Percentiles rank a stretch among this genome's conserved stretches.
Conservation (phyloP, 2,329 filamentous ascomycete genomes). For the Colletotrichum nymphaeae region DNA sequence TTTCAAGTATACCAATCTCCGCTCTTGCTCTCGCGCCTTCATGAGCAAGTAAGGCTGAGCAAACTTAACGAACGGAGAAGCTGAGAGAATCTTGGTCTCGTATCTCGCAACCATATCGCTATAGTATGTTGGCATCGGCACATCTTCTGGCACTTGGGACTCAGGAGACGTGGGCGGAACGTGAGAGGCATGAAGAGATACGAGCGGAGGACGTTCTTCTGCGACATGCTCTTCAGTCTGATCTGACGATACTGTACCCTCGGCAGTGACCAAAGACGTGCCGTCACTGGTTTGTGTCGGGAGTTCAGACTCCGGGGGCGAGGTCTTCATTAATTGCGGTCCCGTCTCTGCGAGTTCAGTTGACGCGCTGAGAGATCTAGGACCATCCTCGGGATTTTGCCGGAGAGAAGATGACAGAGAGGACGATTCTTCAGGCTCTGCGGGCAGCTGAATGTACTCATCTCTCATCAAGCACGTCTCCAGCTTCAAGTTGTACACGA, state of each 20-base stretch:
- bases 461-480: conserved; percentile 95
- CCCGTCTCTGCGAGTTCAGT: conserved; percentile 41
- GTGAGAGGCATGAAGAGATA: conserved; percentile 57
- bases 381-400: conserved; percentile 49
- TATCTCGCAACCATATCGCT: conserved; percentile 95
- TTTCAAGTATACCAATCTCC: conserved; percentile 83
- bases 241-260: conserved; percentile 42
- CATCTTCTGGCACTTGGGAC: conserved; percentile 77
- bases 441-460: conserved; percentile 87
- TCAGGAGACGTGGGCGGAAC: conserved; percentile 56
- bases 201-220: conserved; percentile 43
- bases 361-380: conserved; percentile 46
- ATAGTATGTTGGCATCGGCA: conserved; percentile 91
- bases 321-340: conserved; percentile 48
- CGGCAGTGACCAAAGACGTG: conserved; percentile 35
- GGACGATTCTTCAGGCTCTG: conserved; percentile 58
- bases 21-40: conserved; percentile 90
- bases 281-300: conserved; percentile 32
- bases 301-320: conserved; percentile 47
- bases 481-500: conserved; percentile 96
- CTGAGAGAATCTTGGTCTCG: conserved; percentile 91
- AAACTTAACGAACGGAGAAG: conserved; percentile 96
- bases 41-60: conserved; percentile 93
- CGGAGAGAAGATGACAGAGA: conserved; percentile 42
- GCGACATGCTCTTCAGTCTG: conserved; percentile 38